phyloP scores from a whole-genome alignment of 768 basidiomycete genomes.

The Panaeolus cyanescens region DNA sequence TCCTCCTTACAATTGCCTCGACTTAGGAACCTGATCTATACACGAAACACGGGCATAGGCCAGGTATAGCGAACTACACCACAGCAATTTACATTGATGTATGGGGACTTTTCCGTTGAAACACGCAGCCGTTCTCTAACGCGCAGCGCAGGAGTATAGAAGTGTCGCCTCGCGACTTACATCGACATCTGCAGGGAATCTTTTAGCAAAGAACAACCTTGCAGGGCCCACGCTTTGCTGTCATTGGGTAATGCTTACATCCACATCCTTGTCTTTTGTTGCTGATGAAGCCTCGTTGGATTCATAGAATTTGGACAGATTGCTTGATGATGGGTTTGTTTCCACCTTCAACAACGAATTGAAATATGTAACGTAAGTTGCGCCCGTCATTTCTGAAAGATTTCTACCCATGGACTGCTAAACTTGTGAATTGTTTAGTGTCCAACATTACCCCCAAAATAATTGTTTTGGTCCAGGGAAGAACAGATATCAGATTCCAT shows the following conservation, averaged over 20 bases:
- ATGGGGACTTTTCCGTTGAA: constrained; percentile 12
- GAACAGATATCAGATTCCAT: constrained; percentile 38
- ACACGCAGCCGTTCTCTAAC: background rate
- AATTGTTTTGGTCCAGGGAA: constrained; percentile 34
- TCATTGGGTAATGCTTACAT: constrained; percentile 40
- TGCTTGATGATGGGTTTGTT: constrained; percentile 45
- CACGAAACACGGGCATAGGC: constrained; percentile 39
- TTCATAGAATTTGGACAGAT: constrained; percentile 40
- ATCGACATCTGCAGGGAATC: constrained; percentile 38
- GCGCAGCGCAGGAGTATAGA: constrained; percentile 39
- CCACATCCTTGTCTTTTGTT: background rate
- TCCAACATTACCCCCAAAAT: constrained; percentile 58
- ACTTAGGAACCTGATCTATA: constrained; percentile 64
- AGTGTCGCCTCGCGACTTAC: constrained; percentile 34
- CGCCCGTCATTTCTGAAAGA: background rate
- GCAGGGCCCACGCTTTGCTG: constrained; percentile 56
- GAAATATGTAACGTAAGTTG: constrained; percentile 50
- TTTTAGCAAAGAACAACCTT: constrained; percentile 38
- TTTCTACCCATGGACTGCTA: background rate
- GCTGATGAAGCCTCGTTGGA: background rate
- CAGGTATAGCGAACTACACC: constrained; percentile 47
- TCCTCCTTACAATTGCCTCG: background rate
- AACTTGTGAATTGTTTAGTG: constrained; percentile 12
- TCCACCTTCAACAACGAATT: constrained; percentile 35
- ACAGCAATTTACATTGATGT: constrained; percentile 47